Percentiles rank a stretch among this genome's conserved stretches.
These are phyloP conservation scores for Yamadazyma siamensis DNA, from an alignment of 1,139 yeast species.

Conservation along the genomic window DNA sequence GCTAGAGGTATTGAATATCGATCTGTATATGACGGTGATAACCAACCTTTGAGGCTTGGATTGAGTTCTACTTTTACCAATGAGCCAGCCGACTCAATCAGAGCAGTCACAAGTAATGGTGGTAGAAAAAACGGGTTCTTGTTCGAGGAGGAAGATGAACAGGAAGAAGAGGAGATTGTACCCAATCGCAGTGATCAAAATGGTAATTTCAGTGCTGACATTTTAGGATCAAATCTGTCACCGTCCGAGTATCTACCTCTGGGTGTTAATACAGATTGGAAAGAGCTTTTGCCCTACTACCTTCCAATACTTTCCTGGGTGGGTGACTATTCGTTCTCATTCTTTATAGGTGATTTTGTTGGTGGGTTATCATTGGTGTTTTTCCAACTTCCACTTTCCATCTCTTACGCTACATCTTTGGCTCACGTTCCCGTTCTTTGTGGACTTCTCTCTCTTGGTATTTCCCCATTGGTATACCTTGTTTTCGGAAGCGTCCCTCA, in stretches of 20 bases:
- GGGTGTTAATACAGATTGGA: slow-evolving; percentile 24
- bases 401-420: slow-evolving; percentile 85
- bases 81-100: slow-evolving; percentile 1
- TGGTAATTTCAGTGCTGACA: neutral
- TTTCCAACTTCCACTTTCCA: slow-evolving; percentile 84
- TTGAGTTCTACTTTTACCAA: slow-evolving; percentile 2
- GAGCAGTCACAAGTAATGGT: too few relatives aligned
- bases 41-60: slow-evolving; percentile 13
- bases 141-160: neutral
- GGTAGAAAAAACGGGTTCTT: neutral
- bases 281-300: slow-evolving; percentile 56
- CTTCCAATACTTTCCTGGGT: slow-evolving; percentile 83
- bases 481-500: slow-evolving; percentile 91
- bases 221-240: neutral
- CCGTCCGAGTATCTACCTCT: slow-evolving; percentile 22
- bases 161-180: neutral
- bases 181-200: neutral
- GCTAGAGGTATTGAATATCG: slow-evolving; percentile 11
- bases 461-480: slow-evolving; percentile 80
- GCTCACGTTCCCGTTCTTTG: slow-evolving; percentile 89
- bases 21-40: slow-evolving; percentile 15
- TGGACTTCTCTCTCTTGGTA: slow-evolving; percentile 77
- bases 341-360: slow-evolving; percentile 67
- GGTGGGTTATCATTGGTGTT: slow-evolving; percentile 90
- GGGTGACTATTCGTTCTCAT: slow-evolving; percentile 50